phyloP scores from a whole-genome alignment of 2,329 filamentous ascomycete species.

The Shiraia sp. region DNA sequence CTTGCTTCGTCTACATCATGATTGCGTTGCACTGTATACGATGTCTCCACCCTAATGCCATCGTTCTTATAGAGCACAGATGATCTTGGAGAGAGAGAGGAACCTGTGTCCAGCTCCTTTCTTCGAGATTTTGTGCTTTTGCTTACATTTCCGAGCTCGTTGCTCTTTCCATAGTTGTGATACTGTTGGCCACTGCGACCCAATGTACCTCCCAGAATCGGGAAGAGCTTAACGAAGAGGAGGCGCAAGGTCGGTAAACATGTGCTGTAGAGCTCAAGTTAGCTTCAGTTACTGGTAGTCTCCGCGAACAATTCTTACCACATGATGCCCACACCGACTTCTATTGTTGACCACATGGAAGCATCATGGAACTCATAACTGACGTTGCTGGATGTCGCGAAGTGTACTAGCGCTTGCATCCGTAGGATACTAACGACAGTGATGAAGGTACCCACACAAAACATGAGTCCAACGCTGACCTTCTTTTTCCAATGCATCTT shows the following conservation, averaged over 20 bases:
- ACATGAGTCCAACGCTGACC: conserved; percentile 29
- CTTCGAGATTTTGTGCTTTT: conserved; percentile 10
- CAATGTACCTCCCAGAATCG: conserved; percentile 43
- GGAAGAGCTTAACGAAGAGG: conserved; percentile 43
- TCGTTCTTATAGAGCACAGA: conserved; percentile 9
- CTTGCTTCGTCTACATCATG: conserved; percentile 23
- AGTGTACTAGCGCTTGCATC: conserved; percentile 48
- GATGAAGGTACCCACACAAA: conserved; percentile 1
- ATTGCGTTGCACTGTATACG: conserved; percentile 21
- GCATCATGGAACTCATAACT: conserved; percentile 47
- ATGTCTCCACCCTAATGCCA: conserved; percentile 22
- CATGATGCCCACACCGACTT: conserved; percentile 50
- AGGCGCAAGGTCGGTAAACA: conserved; percentile 49
- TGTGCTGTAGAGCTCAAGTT: too few relatives aligned
- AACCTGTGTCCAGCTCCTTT: conserved; percentile 4
- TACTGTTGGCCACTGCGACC: conserved; percentile 24
- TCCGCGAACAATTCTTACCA: conserved; percentile 19
- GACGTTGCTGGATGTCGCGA: conserved; percentile 48
- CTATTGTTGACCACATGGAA: conserved; percentile 48
- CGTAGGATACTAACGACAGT: conserved; percentile 47
- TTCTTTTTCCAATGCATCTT: conserved; percentile 36
- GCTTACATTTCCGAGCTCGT: conserved; percentile 21
- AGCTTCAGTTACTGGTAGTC: conserved; percentile 14
- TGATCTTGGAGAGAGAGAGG: conserved; percentile 5
- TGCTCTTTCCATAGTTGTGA: conserved; percentile 29